Evolutionary conservation across 169 alveolate species (phyloP), one percentile per base, ranked within the genome.

Genomic region (Plasmodium falciparum): DNA sequence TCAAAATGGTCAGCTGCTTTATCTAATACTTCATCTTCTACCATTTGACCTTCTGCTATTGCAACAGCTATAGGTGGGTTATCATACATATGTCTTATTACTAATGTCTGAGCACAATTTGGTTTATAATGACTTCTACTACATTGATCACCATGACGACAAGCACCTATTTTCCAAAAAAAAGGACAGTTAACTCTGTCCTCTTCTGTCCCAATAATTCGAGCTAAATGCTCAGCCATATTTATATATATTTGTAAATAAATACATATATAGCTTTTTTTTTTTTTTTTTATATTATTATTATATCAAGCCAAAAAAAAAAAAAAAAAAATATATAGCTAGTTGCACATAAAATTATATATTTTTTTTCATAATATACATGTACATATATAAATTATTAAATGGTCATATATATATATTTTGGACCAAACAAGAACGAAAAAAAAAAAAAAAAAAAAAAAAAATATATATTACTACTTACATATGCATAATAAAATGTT

Each of bases 141-240:
- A 89, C 99, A 99, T 86, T 98, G 99, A 86, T 99, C 99, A 17
- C 99, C 99, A 91, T 99, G 99, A 72, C 99, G 96, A 88, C 99
- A 99, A 3, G 99, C 99, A 20, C 99, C 99, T 52, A 99, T 99
- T 96, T 99, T 99, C 98, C 98, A 98, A 95, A 98, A 99, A 94
- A 99, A 99, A 20, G 99, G 99, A 89, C 99, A 99, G 93, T 98
- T 99, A n/a, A 98, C 99, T 93, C 99, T 97, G 93, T 99, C 99
- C 95, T 98, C 99, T 94, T 98, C 99, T 17, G 99, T 98, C 17
- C 99, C 99, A 72, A 97, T 97, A 66, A 99, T 98, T 74, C 99
- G 93, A 43, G 99, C 99, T 74, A 99, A 94, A 74, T 98, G 98
- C 96, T 98, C 99, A 65, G 99, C 99, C 99, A 99, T 99, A 54